These are phyloP conservation scores for Pseudogymnoascus sp. DNA, from an alignment of 2,329 filamentous ascomycete species.

Conservation along the genomic window DNA sequence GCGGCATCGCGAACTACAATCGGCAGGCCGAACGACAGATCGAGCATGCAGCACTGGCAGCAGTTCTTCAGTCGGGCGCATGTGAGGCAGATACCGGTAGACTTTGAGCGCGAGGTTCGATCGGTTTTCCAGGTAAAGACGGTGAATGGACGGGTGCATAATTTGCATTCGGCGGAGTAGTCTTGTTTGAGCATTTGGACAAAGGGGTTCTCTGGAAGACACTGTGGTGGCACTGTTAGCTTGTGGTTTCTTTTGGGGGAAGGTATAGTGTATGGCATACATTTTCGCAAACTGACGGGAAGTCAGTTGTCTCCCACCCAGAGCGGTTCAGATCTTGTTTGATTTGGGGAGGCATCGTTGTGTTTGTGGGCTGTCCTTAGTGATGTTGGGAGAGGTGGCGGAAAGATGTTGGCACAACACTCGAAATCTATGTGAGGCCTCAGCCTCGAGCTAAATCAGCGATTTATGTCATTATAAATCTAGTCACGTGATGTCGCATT, in stretches of 20 bases:
- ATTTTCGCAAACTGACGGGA: conserved; percentile 60
- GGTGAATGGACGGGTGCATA: conserved; percentile 90
- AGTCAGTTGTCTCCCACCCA: conserved; percentile 91
- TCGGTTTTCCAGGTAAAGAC: conserved; percentile 93
- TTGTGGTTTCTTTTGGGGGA: neutral
- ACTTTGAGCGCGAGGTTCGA: conserved; percentile 82
- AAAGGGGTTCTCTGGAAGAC: conserved; percentile 91
- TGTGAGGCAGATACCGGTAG: conserved; percentile 91
- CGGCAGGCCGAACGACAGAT: conserved; percentile 88
- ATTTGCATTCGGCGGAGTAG: conserved; percentile 65
- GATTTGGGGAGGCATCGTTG: conserved; percentile 76
- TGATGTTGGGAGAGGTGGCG: neutral
- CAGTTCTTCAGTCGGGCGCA: conserved; percentile 97
- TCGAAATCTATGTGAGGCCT: neutral
- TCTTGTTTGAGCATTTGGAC: conserved; percentile 99
- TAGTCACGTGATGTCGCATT: neutral
- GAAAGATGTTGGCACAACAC: neutral
- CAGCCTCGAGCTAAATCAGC: neutral
- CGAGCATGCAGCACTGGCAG: conserved; percentile 98
- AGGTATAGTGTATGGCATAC: neutral
- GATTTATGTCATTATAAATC: conserved; percentile 6
- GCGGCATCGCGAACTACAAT: conserved; percentile 94
- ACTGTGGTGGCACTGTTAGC: conserved; percentile 39
- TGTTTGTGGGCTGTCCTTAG: neutral
- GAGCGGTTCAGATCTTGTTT: conserved; percentile 93